Percentiles rank a stretch among this genome's conserved stretches.
phyloP scores from a whole-genome alignment of 495 filamentous ascomycete genomes.

The Neurospora intermedia region DNA sequence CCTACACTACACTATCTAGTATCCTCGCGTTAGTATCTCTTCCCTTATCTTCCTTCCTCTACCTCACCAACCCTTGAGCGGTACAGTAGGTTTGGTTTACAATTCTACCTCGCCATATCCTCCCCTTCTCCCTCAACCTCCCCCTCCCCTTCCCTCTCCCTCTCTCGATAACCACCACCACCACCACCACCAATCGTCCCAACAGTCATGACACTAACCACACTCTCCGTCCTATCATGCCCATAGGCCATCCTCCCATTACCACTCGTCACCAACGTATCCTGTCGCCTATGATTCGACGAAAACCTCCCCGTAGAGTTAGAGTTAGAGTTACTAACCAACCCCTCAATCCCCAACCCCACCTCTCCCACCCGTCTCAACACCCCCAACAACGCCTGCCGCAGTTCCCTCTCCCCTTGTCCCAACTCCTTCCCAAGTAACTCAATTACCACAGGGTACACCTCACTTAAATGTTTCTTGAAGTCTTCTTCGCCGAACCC shows the following conservation, averaged over 20 bases:
- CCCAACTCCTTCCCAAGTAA: conserved; percentile 74
- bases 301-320: too few species aligned
- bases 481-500: conserved; percentile 73
- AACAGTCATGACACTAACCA: background rate
- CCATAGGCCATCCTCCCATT: background rate
- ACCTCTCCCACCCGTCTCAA: conserved; percentile 76
- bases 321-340: too few species aligned
- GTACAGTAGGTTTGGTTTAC: too few species aligned
- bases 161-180: background rate
- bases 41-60: background rate
- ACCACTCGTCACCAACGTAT: background rate
- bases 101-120: background rate
- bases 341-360: conserved; percentile 53
- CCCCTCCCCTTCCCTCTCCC: background rate
- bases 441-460: conserved; percentile 80
- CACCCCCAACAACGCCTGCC: conserved; percentile 62
- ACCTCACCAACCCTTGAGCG: too few species aligned
- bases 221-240: background rate
- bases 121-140: background rate
- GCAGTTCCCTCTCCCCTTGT: conserved; percentile 45
- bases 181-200: background rate
- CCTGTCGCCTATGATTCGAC: background rate
- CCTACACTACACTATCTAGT: conserved; percentile 3
- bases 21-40: conserved; percentile 6
- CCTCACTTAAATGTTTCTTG: conserved; percentile 61